Percentiles rank a stretch among this genome's conserved stretches.
Evolutionary conservation across 495 filamentous ascomycete species (phyloP).

Genomic region (Aspergillus ostianus): DNA sequence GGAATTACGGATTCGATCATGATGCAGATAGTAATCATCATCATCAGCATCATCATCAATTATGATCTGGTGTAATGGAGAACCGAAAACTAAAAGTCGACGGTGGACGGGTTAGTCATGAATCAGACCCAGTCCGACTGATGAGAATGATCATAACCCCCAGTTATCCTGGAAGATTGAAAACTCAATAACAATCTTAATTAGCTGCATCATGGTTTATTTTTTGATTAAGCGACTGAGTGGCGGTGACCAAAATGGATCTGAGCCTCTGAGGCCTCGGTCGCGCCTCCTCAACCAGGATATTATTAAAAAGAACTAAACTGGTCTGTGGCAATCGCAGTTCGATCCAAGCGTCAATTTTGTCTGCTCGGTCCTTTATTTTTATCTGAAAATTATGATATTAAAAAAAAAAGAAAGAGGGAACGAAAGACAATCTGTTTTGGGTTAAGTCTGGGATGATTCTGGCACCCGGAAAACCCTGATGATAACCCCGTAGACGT

Average conservation of each 20-base stretch:
- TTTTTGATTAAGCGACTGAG: background rate
- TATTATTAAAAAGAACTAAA: background rate
- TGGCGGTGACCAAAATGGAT: constrained; percentile 15
- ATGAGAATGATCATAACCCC: background rate
- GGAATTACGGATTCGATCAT: too few relatives aligned
- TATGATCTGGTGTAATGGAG: background rate
- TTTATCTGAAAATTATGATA: background rate
- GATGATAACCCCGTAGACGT: background rate
- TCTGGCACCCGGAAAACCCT: background rate
- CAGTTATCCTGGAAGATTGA: background rate
- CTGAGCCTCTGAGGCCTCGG: constrained; percentile 6
- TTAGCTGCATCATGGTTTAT: background rate
- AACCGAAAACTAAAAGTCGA: background rate
- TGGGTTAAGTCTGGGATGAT: too few relatives aligned
- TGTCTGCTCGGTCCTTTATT: background rate
- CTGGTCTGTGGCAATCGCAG: background rate
- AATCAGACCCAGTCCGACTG: background rate
- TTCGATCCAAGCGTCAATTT: background rate
- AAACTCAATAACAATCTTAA: background rate
- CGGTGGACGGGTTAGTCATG: background rate
- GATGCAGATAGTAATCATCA: too few relatives aligned
- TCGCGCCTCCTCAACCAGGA: background rate
- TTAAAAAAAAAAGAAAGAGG: too few relatives aligned
- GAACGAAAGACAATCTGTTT: too few relatives aligned
- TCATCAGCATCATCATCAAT: background rate